phyloP scores from a whole-genome alignment of 257 asterid species.

The Solanum paucissectum region DNA sequence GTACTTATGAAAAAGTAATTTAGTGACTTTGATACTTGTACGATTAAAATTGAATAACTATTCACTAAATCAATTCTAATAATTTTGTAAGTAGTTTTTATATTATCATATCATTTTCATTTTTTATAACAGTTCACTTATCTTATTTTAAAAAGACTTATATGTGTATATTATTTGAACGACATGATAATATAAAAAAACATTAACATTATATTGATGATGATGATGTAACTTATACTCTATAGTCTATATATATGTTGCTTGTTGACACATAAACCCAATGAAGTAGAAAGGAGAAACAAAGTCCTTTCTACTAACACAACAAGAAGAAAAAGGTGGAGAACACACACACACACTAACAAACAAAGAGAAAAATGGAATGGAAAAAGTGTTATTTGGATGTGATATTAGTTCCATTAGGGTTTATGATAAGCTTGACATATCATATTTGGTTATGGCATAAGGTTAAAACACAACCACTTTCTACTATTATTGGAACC shows the following conservation, averaged over 20 bases:
- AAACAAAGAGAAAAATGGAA: slow-evolving; percentile 34
- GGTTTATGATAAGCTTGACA: slow-evolving; percentile 32
- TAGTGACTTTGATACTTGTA: not conserved
- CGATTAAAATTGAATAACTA: not conserved
- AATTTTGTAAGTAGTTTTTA: not conserved
- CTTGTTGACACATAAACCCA: not conserved
- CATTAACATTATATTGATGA: not conserved
- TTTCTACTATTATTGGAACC: slow-evolving; percentile 62
- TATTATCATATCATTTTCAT: not conserved
- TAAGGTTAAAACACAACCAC: slow-evolving; percentile 55
- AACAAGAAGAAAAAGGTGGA: not conserved
- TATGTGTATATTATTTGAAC: not conserved
- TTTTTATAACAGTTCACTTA: not conserved
- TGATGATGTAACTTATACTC: not conserved
- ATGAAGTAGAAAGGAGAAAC: not conserved
- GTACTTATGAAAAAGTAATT: not conserved
- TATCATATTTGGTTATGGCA: slow-evolving; percentile 79
- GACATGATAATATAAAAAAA: not conserved
- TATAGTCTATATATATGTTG: not conserved
- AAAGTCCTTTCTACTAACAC: not conserved
- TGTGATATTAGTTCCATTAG: slow-evolving; percentile 62
- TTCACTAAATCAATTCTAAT: not conserved
- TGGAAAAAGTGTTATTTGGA: slow-evolving; percentile 80
- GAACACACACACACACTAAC: not conserved
- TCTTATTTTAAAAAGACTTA: no score